Percentiles rank a stretch among this genome's conserved stretches.
Conservation (phyloP, 1,284 basidiomycete genomes). For the Veloboletus limbatus region DNA sequence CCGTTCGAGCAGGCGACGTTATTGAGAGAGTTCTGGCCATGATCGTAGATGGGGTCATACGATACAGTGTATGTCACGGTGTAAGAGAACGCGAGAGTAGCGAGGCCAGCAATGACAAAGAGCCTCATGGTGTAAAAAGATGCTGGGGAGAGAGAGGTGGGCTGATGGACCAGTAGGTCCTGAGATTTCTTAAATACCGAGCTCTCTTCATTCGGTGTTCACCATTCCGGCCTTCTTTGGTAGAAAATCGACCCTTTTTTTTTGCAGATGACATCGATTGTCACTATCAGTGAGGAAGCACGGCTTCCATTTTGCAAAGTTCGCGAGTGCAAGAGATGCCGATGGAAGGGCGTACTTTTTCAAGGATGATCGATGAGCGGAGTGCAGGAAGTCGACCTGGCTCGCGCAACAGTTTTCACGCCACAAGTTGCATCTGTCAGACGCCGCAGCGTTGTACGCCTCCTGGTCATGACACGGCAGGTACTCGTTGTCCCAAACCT, state of each 20-base stretch:
- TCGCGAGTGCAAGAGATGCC: neutral
- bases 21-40: constrained; percentile 30
- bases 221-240: neutral
- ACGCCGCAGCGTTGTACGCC: neutral
- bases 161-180: neutral
- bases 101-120: constrained; percentile 2
- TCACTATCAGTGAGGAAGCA: neutral
- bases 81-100: constrained; percentile 3
- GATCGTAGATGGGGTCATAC: constrained; percentile 39
- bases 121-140: constrained; percentile 15
- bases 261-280: neutral
- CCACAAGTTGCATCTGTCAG: neutral
- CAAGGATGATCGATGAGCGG: too few species aligned
- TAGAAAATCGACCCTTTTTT: neutral
- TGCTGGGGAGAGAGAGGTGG: neutral
- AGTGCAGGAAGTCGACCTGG: neutral
- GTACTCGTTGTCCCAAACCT: neutral
- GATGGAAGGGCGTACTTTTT: neutral
- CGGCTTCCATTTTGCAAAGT: neutral
- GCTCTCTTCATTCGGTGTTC: neutral
- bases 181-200: constrained; percentile 3
- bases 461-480: neutral
- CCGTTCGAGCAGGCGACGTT: constrained; percentile 51
- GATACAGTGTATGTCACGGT: constrained; percentile 14
- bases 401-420: neutral